Base-by-base conservation (phyloP, 148 eudicot species). In the Camellia lanceoleosa region DNA sequence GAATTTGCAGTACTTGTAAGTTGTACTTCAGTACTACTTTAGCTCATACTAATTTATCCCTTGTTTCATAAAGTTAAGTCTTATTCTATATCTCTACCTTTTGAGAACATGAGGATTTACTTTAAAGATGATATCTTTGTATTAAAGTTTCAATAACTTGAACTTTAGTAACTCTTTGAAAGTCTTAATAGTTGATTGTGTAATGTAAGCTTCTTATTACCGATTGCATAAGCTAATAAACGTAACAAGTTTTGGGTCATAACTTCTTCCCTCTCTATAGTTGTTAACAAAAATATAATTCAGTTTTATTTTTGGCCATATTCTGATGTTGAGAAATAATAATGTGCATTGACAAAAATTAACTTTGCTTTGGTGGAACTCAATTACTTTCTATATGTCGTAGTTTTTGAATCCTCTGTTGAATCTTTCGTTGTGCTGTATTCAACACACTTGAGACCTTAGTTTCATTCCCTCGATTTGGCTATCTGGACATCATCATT, bases 1-100 rank as follows among this genome's bases (percentile, higher is more conserved):
- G 44, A 91, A 80, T 78, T 90, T 95, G 83, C 94, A 95, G 69
- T 91, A 89, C 83, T 74, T 95, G 98, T 95, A 91, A 89, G 98
- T 89, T 56, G 51, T 15, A 38, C 12, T 63, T n/a, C 41, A 63
- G 41, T 16, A 73, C 74, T 51, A 13, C 55, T 14, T 19, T 30
- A 66, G 59, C 63, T 55, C 47, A 30, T 7, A 13, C 62, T 16
- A 41, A 55, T 7, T 54, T 54, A 12, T 30, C 47, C n/a, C 75
- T 11, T 4, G 41, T 19, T 63, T 23, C 67, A 19, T 20, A 23
- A 63, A 19, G 6, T 20, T 63, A 4, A 63, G 41, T 6, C 11
- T 63, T 63, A 30, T 55, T 55, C 19, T 30, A 30, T 54, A 8
- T 30, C 13, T 73, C 46, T 0, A 66, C 10, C 75, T 12, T 71